These are phyloP conservation scores for Cyclanthera cordifolia DNA, from an alignment of 306 rosid species.

Conservation along the genomic window DNA sequence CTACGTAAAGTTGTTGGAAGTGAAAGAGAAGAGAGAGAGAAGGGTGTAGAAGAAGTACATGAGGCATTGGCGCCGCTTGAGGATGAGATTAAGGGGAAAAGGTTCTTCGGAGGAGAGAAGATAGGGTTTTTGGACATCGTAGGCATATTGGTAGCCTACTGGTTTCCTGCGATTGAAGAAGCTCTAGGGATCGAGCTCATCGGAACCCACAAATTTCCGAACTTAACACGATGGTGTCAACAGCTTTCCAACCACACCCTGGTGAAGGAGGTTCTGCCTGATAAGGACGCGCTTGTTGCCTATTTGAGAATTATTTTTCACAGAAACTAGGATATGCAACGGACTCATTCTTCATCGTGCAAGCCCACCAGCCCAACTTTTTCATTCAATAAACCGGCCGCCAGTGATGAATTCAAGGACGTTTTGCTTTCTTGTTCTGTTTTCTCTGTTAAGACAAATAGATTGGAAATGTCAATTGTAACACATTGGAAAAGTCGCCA, in stretches of 20 bases:
- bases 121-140: neutral
- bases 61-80: neutral
- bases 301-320: too few species aligned
- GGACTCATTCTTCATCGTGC: too few species aligned
- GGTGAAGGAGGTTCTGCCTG: constrained; percentile 29
- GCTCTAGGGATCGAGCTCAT: constrained; percentile 15
- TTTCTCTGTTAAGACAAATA: too few species aligned
- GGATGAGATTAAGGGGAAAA: neutral
- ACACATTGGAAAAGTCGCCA: too few species aligned
- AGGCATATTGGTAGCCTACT: neutral
- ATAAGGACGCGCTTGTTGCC: neutral
- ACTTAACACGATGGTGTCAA: constrained; percentile 23
- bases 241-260: neutral
- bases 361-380: too few species aligned
- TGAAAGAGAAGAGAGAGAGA: constrained; percentile 21
- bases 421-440: too few species aligned
- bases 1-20: constrained; percentile 15
- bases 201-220: constrained; percentile 26
- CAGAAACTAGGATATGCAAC: too few species aligned
- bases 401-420: too few species aligned
- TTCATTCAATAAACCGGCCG: too few species aligned
- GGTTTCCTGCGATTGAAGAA: constrained; percentile 24
- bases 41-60: neutral
- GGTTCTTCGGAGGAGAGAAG: neutral
- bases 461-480: too few species aligned